Evolutionary conservation across 345 rosid species (phyloP).

Genomic region (Gossypium rotundifolium): DNA sequence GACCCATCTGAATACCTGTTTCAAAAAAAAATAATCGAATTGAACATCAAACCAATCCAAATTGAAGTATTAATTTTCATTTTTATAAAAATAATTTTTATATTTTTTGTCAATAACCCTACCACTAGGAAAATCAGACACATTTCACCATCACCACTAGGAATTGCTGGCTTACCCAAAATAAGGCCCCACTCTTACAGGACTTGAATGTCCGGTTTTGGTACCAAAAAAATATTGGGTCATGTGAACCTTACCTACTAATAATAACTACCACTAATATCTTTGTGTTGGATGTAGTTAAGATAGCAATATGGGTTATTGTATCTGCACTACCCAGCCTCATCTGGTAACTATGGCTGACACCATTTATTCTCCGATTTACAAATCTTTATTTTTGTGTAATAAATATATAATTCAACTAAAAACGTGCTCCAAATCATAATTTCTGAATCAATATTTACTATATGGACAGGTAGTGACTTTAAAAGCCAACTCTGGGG

Average conservation of each 20-base stretch:
- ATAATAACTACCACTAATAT: conserved; percentile 41
- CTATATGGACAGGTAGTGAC: not conserved
- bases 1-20: conserved; percentile 43
- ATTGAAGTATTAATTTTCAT: no score
- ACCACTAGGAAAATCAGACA: not conserved
- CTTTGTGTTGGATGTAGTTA: conserved; percentile 22
- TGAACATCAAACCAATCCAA: not conserved
- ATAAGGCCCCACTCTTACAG: not conserved
- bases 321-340: not conserved
- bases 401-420: not conserved
- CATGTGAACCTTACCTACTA: conserved; percentile 36
- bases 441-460: not conserved
- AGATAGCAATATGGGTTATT: not conserved
- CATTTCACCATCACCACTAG: not conserved
- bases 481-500: not conserved
- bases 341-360: not conserved
- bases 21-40: not conserved
- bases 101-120: no score
- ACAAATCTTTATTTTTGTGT: not conserved
- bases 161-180: not conserved
- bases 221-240: conserved; percentile 7
- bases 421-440: not conserved
- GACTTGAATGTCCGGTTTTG: not conserved
- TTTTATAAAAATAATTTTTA: no score
- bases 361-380: not conserved